Base-by-base conservation (phyloP, 257 asterid genomes). In the Anisodus tanguticus region DNA sequence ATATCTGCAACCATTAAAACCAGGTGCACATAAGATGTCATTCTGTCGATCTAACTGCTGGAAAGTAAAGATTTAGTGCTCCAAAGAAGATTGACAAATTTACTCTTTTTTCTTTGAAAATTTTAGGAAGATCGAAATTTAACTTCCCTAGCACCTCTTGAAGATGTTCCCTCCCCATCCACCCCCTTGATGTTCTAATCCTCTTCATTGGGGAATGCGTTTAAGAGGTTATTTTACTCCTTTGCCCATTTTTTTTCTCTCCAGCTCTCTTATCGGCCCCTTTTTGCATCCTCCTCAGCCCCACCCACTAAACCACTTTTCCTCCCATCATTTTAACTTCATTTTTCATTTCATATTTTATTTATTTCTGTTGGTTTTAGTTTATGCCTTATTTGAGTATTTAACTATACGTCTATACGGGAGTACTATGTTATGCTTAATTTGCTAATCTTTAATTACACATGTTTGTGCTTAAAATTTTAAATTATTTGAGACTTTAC, bases 1-100 rank as follows among this genome's bases (percentile, higher is more conserved):
- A 87, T 91, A 93, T 86, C 99, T 95, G 97, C 83, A 86, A 82
- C 70, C 77, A 86, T 59, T 83, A 45, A 37, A 41, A 67, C 41
- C 58, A 64, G 43, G 37, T 22, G 41, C 51, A 66, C 8, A 49
- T 41, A 47, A 83, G 69, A 67, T 37, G 19, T 11, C 84, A 51
- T 6, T 43, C 64, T 4, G 1, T 77, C 2, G 1, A 77, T 77
- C 9, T 54, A 77, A 54, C 22, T 26, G 66, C 51, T 26, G 51
- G 26, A 1, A 77, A 31, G 16, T 31, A 83, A 8, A 58, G 37
- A 51, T 5, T 53, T 51, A 53, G 57, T 82, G 85, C 12, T 68
- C 64, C 57, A 71, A 82, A 16, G 1, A 53, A 13, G 81, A 54
- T 66, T 3, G 69, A 68, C 11, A 51, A 0, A 19, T 22, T 6